Evolutionary conservation across 768 basidiomycete species (phyloP).

Genomic region (Boletus insuetus): DNA sequence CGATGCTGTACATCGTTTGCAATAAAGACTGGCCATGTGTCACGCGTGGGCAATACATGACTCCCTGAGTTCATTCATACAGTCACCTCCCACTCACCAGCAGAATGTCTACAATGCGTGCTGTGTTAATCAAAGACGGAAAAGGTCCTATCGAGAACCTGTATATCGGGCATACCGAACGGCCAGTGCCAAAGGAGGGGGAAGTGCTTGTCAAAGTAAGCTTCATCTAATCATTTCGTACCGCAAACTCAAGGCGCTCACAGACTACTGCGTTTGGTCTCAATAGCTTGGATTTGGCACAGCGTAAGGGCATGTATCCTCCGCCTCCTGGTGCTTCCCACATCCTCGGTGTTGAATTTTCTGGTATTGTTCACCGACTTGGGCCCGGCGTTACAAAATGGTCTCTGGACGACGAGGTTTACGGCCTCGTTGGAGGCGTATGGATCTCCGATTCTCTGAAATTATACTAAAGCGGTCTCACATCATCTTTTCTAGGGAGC

Average conservation of each 20-base stretch:
- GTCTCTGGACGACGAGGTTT: conserved; percentile 67
- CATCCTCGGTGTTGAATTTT: conserved; percentile 87
- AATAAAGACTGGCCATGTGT: too few species aligned
- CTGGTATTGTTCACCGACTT: conserved; percentile 57
- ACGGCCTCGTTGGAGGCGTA: conserved; percentile 80
- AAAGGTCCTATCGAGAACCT: conserved; percentile 76
- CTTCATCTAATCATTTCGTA: not conserved
- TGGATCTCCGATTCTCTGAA: conserved; percentile 36
- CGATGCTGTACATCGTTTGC: too few species aligned
- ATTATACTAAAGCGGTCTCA: conserved; percentile 2
- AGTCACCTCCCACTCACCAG: not conserved
- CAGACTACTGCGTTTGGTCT: conserved; percentile 84
- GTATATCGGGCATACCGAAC: conserved; percentile 69
- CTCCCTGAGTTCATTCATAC: not conserved
- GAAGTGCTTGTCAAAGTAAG: conserved; percentile 58
- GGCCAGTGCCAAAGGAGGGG: conserved; percentile 45
- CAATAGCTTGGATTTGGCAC: conserved; percentile 81
- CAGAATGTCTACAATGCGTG: conserved; percentile 55
- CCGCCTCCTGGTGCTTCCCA: conserved; percentile 70
- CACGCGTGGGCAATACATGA: not conserved
- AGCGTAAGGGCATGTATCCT: conserved; percentile 73
- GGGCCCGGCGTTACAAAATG: conserved; percentile 52
- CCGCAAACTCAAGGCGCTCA: not conserved
- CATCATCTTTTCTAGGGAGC: conserved; percentile 58
- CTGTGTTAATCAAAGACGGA: conserved; percentile 72